Evolutionary conservation across 495 filamentous ascomycete species (phyloP), one percentile per base, ranked within the genome.

Genomic region (Aspergillus homomorphus): DNA sequence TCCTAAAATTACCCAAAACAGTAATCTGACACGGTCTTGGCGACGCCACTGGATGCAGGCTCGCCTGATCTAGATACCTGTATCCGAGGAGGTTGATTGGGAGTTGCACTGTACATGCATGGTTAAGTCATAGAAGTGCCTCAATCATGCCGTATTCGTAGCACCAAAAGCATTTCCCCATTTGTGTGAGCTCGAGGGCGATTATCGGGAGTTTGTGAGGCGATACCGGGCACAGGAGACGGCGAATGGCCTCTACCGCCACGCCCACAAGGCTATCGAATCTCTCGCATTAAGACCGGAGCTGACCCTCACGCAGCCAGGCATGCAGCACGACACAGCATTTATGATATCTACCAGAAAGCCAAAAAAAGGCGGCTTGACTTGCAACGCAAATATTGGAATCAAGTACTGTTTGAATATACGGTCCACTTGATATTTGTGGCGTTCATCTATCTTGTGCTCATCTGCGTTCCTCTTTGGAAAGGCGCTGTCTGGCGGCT

Each of bases 281-380:
- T 51, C 22, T 51, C 48, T 2, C 48, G 48, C 7, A 30, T 51
- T 30, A 23, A 51, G n/a, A 24, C 48, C n/a, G 18, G 23, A 18
- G 21, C 24, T 4, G 22, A 50, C 8, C 10, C 24, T 22, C 19
- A 10, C 9, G 10, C 24, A 19, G 18, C 0, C 8, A 30, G 23
- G 16, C 5, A 7, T 15, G 15, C 21, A 28, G 24, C 23, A 30
- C 48, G 48, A 30, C 48, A 51, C 22, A 51, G 48, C 24, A 51
- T 51, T 14, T 51, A 51, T 28, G 48, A 51, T 23, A 28, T 51
- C 15, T 51, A 51, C 48, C 22, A 51, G 18, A 51, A 30, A 51
- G 48, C 48, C 0, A 51, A 51, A 28, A 23, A 51, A 12, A 28
- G 48, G 15, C 48, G 48, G 6, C 14, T 51, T 4, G 48, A 23